These are phyloP conservation scores for Corchorus capsularis DNA, from an alignment of 345 rosid species.

Conservation along the genomic window DNA sequence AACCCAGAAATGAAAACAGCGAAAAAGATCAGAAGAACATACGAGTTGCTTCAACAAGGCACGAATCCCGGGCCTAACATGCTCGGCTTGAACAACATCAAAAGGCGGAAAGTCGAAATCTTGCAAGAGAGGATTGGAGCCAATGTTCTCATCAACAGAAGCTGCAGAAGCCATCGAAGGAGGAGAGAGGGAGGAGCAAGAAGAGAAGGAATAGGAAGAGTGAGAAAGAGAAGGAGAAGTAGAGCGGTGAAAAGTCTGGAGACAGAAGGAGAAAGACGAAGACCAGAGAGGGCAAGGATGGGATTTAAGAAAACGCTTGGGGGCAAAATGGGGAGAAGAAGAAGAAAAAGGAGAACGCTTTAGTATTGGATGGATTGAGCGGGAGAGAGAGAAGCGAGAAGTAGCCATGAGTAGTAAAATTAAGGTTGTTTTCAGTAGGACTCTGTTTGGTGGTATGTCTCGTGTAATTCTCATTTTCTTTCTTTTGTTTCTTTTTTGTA, in stretches of 20 bases:
- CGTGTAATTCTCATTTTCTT: not conserved
- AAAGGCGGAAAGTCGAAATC: constrained; percentile 82
- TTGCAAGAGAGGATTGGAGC: constrained; percentile 66
- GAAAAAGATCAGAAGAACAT: constrained; percentile 19
- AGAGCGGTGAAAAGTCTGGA: constrained; percentile 28
- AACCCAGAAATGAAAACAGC: constrained; percentile 12
- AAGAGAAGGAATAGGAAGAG: constrained; percentile 24
- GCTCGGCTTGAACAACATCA: constrained; percentile 60
- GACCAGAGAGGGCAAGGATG: constrained; percentile 57
- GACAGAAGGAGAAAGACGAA: constrained; percentile 48
- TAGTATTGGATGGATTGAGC: constrained; percentile 38
- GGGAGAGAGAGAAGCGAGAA: constrained; percentile 42
- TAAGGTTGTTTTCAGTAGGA: not conserved
- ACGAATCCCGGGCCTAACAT: constrained; percentile 80
- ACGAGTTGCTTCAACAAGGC: constrained; percentile 68
- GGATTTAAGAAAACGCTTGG: constrained; percentile 34
- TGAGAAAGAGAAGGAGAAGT: constrained; percentile 22
- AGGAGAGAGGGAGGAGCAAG: constrained; percentile 26
- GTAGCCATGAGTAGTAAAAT: constrained; percentile 38
- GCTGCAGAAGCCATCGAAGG: constrained; percentile 39
- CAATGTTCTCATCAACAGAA: constrained; percentile 26
- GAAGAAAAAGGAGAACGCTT: constrained; percentile 25
- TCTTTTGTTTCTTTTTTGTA: not conserved
- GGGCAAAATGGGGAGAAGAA: constrained; percentile 31
- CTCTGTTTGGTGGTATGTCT: not conserved